Conservation (phyloP, 805 yeast genomes). For the Soucietia sequanensis region DNA sequence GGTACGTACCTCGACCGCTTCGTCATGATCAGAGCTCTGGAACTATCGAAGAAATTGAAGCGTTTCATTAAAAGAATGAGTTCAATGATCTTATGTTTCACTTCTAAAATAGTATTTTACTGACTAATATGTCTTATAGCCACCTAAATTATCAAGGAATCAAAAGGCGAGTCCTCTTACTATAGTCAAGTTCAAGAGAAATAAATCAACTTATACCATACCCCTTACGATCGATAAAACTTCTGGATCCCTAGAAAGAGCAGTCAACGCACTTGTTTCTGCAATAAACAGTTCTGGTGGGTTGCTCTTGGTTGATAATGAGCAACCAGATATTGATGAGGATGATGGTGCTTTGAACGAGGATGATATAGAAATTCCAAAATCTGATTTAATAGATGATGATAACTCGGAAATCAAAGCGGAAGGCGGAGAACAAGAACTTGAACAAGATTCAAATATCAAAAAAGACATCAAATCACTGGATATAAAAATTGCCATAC, state of each 20-base stretch:
- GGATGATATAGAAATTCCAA: conserved; percentile 34
- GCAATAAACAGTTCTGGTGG: conserved; percentile 53
- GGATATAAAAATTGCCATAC: conserved; percentile 40
- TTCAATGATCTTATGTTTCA: too few relatives aligned
- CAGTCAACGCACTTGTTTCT: conserved; percentile 25
- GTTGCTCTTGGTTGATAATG: conserved; percentile 26
- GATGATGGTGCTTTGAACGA: conserved; percentile 11
- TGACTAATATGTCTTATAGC: conserved; percentile 13
- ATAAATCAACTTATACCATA: conserved; percentile 28
- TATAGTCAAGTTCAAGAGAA: conserved; percentile 36
- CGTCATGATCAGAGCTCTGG: too few relatives aligned
- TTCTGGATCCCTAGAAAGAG: conserved; percentile 15
- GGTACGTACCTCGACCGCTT: too few relatives aligned
- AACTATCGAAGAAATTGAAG: too few relatives aligned
- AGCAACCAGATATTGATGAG: conserved; percentile 19
- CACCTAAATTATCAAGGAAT: conserved; percentile 18
- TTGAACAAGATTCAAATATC: conserved; percentile 5
- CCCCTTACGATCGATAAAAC: conserved; percentile 20
- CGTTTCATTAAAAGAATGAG: too few relatives aligned
- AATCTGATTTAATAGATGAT: conserved; percentile 34
- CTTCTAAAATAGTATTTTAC: too few relatives aligned
- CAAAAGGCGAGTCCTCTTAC: conserved; percentile 14
- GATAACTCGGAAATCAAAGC: conserved; percentile 16
- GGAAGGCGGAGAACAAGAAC: conserved; percentile 3
- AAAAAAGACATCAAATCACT: conserved; percentile 10